Evolutionary conservation across 192 early-diverging fungal genomes (phyloP).

Genomic region (Kappamyces sp.): DNA sequence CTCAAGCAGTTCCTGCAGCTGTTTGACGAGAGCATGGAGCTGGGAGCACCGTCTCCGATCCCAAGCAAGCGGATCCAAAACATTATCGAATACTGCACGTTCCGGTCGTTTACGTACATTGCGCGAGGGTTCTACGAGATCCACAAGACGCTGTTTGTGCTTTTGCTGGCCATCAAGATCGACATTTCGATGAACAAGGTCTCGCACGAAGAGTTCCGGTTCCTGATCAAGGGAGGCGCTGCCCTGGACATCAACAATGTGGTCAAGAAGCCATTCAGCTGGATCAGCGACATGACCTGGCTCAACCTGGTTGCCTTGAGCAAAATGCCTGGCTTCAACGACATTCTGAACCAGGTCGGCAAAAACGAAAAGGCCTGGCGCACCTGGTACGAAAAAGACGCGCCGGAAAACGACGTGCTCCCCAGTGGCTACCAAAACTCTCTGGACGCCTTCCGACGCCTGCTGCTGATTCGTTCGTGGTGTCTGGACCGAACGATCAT

Average conservation of each 20-base stretch:
- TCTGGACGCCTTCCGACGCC: constrained; percentile 48
- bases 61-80: constrained; percentile 60
- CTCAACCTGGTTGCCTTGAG: constrained; percentile 54
- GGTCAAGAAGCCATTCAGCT: constrained; percentile 61
- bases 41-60: constrained; percentile 55
- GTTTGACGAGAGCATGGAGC: constrained; percentile 64
- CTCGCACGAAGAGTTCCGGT: constrained; percentile 57
- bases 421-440: constrained; percentile 56
- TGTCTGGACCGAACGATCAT: constrained; percentile 58
- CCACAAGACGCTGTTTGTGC: constrained; percentile 57
- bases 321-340: constrained; percentile 59
- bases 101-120: constrained; percentile 53
- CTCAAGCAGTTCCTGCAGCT: constrained; percentile 62
- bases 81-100: constrained; percentile 63
- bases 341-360: constrained; percentile 59
- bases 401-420: constrained; percentile 58
- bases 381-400: constrained; percentile 59
- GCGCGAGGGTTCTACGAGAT: constrained; percentile 57
- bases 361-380: constrained; percentile 65
- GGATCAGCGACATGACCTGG: constrained; percentile 66
- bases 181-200: constrained; percentile 50
- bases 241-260: constrained; percentile 61
- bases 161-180: constrained; percentile 56
- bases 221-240: constrained; percentile 58
- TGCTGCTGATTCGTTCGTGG: constrained; percentile 58